Percentiles rank a stretch among this genome's conserved stretches.
phyloP scores from a whole-genome alignment of 345 rosid genomes.

The Citropsis articulata region DNA sequence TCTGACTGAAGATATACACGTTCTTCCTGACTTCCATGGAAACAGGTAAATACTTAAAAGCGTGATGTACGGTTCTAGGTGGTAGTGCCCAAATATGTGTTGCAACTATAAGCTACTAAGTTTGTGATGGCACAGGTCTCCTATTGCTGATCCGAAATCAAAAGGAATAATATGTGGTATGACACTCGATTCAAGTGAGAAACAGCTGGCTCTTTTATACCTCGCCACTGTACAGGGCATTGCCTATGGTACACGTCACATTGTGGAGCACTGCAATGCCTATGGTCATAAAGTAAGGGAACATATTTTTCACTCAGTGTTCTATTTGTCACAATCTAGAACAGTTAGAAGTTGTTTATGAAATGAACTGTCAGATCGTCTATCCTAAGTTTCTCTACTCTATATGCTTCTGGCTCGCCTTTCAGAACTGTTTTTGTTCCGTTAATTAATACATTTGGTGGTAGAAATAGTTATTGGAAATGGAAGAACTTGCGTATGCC shows the following conservation, averaged over 20 bases:
- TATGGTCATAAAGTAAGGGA: slow-evolving; percentile 81
- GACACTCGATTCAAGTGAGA: slow-evolving; percentile 83
- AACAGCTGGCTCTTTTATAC: slow-evolving; percentile 78
- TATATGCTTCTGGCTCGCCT: background rate
- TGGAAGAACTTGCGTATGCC: background rate
- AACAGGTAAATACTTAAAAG: slow-evolving; percentile 53
- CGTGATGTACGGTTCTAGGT: background rate
- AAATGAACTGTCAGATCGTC: background rate
- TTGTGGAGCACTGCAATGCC: slow-evolving; percentile 85
- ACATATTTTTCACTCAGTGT: background rate
- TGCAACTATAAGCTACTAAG: background rate
- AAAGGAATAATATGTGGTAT: slow-evolving; percentile 81
- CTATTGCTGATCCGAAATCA: slow-evolving; percentile 82
- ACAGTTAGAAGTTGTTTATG: background rate
- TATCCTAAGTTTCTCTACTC: background rate
- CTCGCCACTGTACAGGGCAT: slow-evolving; percentile 79
- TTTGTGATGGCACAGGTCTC: slow-evolving; percentile 64
- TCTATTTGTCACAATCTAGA: background rate
- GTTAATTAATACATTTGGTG: background rate
- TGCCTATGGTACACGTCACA: slow-evolving; percentile 94
- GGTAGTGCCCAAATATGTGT: slow-evolving; percentile 1
- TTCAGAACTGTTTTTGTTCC: too few relatives aligned
- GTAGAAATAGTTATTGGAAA: background rate
- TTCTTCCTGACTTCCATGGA: slow-evolving; percentile 93
- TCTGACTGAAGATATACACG: slow-evolving; percentile 69